These are phyloP conservation scores for Candida glucosophila DNA, from an alignment of 1,139 yeast genomes.

Conservation along the genomic window DNA sequence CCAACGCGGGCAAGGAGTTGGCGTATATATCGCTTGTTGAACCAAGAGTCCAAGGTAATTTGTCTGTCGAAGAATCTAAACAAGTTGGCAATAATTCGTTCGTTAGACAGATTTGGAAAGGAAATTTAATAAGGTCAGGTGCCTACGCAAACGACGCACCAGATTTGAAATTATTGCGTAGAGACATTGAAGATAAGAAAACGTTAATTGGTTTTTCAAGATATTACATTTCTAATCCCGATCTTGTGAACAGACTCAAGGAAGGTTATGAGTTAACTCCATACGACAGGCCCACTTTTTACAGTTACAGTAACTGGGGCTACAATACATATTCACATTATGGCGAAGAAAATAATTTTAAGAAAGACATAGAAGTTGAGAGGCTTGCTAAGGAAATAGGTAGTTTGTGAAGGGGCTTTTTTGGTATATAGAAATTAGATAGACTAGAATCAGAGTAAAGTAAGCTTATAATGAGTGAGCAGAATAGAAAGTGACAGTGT, in stretches of 20 bases:
- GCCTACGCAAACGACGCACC: slow-evolving; percentile 24
- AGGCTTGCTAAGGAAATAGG: slow-evolving; percentile 1
- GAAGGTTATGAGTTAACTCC: slow-evolving; percentile 33
- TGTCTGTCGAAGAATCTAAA: not conserved
- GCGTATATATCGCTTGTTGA: slow-evolving; percentile 52
- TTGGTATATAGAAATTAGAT: too few relatives aligned
- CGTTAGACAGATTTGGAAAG: slow-evolving; percentile 38
- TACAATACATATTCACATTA: slow-evolving; percentile 15
- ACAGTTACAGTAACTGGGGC: slow-evolving; percentile 15
- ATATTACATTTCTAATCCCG: slow-evolving; percentile 45
- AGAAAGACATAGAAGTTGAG: slow-evolving; percentile 10
- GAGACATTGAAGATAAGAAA: slow-evolving; percentile 24
- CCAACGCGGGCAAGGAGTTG: slow-evolving; percentile 25
- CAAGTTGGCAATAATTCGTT: slow-evolving; percentile 21
- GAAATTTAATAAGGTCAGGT: slow-evolving; percentile 41
- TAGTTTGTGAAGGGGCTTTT: too few relatives aligned
- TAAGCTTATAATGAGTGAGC: too few relatives aligned
- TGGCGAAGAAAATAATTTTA: slow-evolving; percentile 8
- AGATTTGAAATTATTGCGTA: slow-evolving; percentile 10
- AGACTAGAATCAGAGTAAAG: too few relatives aligned
- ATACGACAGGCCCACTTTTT: slow-evolving; percentile 17
- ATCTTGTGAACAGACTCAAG: slow-evolving; percentile 37
- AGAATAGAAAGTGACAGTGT: too few relatives aligned
- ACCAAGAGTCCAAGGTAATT: slow-evolving; percentile 20
- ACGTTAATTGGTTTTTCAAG: slow-evolving; percentile 35